phyloP scores from a whole-genome alignment of 2,329 filamentous ascomycete genomes.

The Chaetomiaceae sp. region DNA sequence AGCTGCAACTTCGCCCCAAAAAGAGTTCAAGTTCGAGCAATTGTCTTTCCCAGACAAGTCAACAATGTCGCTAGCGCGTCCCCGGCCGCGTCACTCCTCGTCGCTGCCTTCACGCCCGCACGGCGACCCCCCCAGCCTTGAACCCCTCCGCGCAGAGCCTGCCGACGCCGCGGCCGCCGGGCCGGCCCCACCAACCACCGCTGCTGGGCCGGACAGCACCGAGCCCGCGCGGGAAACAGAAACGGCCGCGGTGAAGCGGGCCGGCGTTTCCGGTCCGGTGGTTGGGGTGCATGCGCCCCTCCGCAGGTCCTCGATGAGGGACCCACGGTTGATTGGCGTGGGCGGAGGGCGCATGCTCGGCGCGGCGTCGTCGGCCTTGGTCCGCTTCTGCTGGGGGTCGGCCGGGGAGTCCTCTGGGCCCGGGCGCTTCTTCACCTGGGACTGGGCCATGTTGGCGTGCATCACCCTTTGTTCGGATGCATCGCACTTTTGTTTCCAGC shows the following conservation, averaged over 20 bases:
- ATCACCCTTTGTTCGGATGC: slow-evolving; percentile 11
- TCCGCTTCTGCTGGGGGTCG: background rate
- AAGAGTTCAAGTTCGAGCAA: no score
- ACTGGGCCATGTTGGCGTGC: slow-evolving; percentile 7
- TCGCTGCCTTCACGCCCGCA: no score
- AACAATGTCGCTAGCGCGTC: no score
- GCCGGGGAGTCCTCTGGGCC: background rate
- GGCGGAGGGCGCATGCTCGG: background rate
- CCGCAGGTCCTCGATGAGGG: slow-evolving; percentile 8
- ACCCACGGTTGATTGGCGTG: slow-evolving; percentile 8
- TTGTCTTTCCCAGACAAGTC: no score
- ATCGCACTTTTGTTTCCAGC: slow-evolving; percentile 11
- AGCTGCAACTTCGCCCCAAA: no score
- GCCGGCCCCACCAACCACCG: no score
- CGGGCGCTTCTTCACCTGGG: background rate
- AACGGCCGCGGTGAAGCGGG: background rate
- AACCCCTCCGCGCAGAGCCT: no score
- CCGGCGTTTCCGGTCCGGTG: background rate
- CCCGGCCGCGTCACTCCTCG: no score
- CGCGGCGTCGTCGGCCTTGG: background rate
- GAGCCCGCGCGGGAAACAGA: no score
- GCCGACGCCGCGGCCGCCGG: no score
- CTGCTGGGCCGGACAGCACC: no score
- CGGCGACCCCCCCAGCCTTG: no score
- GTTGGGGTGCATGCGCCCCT: background rate